Conservation (phyloP, 148 eudicot genomes). For the Chenopodium album region DNA sequence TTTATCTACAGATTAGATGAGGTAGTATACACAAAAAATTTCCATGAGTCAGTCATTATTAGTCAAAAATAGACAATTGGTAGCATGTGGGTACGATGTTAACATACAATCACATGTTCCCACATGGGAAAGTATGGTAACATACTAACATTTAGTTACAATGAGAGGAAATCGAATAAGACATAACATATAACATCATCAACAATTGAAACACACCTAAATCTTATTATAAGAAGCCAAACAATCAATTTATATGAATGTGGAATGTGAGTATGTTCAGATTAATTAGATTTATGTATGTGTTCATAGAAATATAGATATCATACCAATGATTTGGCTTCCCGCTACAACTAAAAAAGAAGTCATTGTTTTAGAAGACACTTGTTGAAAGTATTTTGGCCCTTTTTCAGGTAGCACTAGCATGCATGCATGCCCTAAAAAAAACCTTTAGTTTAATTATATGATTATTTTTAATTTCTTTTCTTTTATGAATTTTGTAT, state of each 20-base stretch:
- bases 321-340: slow-evolving; percentile 8
- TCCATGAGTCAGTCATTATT: no score
- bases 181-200: slow-evolving; percentile 9
- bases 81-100: slow-evolving; percentile 21
- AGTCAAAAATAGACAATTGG: not conserved
- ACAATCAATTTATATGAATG: not conserved
- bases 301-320: not conserved
- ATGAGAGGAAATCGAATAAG: not conserved
- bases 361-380: not conserved
- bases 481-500: not conserved
- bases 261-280: not conserved
- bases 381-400: slow-evolving; percentile 4
- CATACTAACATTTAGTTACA: not conserved
- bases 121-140: slow-evolving; percentile 23
- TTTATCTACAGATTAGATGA: no score
- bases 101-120: slow-evolving; percentile 25
- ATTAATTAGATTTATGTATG: no score
- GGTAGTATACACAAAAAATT: no score
- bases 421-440: slow-evolving; percentile 21
- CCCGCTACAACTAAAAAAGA: slow-evolving; percentile 2
- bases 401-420: slow-evolving; percentile 17
- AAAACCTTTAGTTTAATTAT: not conserved
- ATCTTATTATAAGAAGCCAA: not conserved
- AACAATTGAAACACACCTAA: not conserved
- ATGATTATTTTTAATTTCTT: not conserved